These are phyloP conservation scores for Limnomonas spitsbergensis DNA, from an alignment of 139 green algal species.

Conservation along the genomic window DNA sequence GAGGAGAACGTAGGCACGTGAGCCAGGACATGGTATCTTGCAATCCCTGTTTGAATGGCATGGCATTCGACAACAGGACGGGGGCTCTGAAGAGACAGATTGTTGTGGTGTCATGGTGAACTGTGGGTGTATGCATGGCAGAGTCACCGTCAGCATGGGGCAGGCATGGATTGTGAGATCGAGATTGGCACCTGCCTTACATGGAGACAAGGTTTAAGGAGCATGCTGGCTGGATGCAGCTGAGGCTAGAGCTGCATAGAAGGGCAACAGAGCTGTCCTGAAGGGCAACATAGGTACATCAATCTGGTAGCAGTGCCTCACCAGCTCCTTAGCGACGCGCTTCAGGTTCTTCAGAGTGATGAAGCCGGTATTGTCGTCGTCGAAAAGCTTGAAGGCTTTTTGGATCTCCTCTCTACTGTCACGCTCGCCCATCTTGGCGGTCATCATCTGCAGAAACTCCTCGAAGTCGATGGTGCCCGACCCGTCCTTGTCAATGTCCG, in stretches of 20 bases:
- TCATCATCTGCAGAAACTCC: slow-evolving; percentile 88
- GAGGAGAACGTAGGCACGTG: not conserved
- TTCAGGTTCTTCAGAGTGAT: slow-evolving; percentile 99
- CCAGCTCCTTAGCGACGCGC: slow-evolving; percentile 97
- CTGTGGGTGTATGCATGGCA: too few relatives aligned
- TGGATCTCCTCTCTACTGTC: slow-evolving; percentile 83
- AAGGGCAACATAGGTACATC: too few relatives aligned
- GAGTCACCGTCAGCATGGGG: too few relatives aligned
- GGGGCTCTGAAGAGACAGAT: not conserved
- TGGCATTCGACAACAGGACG: not conserved
- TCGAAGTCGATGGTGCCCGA: slow-evolving; percentile 61
- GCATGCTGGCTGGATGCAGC: too few relatives aligned
- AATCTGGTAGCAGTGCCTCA: not conserved
- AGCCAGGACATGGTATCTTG: too few relatives aligned
- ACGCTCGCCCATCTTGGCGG: slow-evolving; percentile 75
- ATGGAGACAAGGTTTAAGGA: too few relatives aligned
- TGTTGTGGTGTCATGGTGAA: too few relatives aligned
- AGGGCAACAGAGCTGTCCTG: too few relatives aligned
- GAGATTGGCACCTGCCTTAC: too few relatives aligned
- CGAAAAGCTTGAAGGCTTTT: slow-evolving; percentile 96
- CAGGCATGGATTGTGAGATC: too few relatives aligned
- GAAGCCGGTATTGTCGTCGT: slow-evolving; percentile 90
- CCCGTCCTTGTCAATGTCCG: slow-evolving; percentile 96
- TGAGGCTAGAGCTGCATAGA: too few relatives aligned
- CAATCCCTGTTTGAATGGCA: too few relatives aligned